phyloP scores from a whole-genome alignment of 768 basidiomycete species.

The Exidia glandulosa region DNA sequence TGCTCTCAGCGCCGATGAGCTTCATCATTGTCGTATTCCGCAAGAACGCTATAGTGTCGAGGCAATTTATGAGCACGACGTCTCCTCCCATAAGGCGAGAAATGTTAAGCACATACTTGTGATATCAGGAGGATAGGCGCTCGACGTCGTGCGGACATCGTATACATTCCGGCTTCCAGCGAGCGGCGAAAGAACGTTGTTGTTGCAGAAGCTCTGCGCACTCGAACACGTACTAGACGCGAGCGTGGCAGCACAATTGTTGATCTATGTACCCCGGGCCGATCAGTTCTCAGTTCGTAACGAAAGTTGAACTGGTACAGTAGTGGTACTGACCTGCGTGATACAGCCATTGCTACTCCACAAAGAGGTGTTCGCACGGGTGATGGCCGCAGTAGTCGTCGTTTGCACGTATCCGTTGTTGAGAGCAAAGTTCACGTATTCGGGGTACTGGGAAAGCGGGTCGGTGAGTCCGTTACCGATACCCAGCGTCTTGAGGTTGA shows the following conservation, averaged over 20 bases:
- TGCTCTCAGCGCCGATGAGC: conserved; percentile 30
- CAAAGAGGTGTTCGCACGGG: conserved; percentile 33
- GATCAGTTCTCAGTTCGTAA: background rate
- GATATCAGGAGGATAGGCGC: conserved; percentile 33
- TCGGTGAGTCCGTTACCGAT: conserved; percentile 50
- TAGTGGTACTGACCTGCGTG: conserved; percentile 26
- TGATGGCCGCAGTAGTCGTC: conserved; percentile 32
- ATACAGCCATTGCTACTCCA: conserved; percentile 35
- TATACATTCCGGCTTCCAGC: conserved; percentile 48
- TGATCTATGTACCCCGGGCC: conserved; percentile 31
- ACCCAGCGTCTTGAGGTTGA: conserved; percentile 54
- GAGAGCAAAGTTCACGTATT: conserved; percentile 43
- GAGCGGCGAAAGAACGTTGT: conserved; percentile 39
- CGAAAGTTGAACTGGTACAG: background rate
- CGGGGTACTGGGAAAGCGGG: conserved; percentile 42
- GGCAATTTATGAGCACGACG: background rate
- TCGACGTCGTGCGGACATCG: conserved; percentile 27
- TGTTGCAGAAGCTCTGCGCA: conserved; percentile 51
- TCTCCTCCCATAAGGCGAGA: conserved; percentile 1
- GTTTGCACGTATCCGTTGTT: conserved; percentile 48
- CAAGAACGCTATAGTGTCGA: conserved; percentile 6
- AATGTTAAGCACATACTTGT: conserved; percentile 17
- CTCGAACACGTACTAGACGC: conserved; percentile 39
- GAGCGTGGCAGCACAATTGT: conserved; percentile 37
- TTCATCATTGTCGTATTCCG: conserved; percentile 18